Evolutionary conservation across 2,329 filamentous ascomycete genomes (phyloP).

Genomic region (Triangularia verruculosa): DNA sequence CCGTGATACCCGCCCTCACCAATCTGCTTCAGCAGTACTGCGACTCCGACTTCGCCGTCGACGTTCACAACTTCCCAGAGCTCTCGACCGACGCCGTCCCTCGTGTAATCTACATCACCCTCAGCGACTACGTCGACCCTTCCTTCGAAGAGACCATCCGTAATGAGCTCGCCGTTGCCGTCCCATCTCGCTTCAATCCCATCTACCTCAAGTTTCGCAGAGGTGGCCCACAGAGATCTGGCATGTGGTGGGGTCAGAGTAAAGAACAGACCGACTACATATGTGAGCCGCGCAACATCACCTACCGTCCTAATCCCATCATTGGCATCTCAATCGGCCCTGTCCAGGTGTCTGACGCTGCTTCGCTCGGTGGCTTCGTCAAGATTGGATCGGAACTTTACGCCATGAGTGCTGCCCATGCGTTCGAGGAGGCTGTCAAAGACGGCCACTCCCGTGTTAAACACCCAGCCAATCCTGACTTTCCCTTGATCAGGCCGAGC

Average conservation of each 20-base stretch:
- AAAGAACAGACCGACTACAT: constrained; percentile 6
- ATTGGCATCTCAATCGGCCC: constrained; percentile 22
- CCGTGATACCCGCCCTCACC: constrained; percentile 9
- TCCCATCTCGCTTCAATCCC: constrained; percentile 10
- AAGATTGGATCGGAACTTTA: constrained; percentile 7
- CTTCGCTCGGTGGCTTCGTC: constrained; percentile 19
- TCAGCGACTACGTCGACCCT: not conserved
- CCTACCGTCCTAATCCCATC: constrained; percentile 9
- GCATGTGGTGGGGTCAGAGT: constrained; percentile 8
- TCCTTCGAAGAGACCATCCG: constrained; percentile 10
- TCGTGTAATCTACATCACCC: constrained; percentile 18
- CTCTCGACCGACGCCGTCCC: constrained; percentile 13
- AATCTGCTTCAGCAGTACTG: constrained; percentile 13
- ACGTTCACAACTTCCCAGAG: constrained; percentile 22
- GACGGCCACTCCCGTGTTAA: constrained; percentile 1
- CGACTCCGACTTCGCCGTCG: constrained; percentile 17
- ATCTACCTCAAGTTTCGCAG: constrained; percentile 15
- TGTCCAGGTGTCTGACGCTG: constrained; percentile 7
- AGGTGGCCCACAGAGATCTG: constrained; percentile 7
- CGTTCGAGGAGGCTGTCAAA: constrained; percentile 12
- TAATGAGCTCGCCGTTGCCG: not conserved
- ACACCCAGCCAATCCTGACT: constrained; percentile 17
- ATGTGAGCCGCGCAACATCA: constrained; percentile 16
- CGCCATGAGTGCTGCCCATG: constrained; percentile 19
- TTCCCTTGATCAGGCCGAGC: not conserved